Conservation (phyloP, 2,329 filamentous ascomycete genomes). For the Exophiala lecanii-corni region DNA sequence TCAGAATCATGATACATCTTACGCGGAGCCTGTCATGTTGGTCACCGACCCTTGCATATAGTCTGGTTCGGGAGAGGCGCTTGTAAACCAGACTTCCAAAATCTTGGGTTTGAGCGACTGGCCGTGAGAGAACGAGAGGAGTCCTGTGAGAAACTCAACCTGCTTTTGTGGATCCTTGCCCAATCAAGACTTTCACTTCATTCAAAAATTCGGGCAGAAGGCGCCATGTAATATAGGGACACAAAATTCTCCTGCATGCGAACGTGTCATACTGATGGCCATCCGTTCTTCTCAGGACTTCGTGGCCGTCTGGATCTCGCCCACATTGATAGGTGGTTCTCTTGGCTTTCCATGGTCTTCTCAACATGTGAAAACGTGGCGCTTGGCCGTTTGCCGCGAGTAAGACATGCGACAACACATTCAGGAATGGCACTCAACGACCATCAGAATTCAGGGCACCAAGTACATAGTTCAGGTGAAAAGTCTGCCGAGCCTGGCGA, state of each 20-base stretch:
- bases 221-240: constrained; percentile 16
- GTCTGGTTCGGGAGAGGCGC: constrained; percentile 3
- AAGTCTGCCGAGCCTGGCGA: no score
- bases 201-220: constrained; percentile 2
- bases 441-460: no score
- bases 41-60: background rate
- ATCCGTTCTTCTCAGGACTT: constrained; percentile 3
- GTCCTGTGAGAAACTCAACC: constrained; percentile 4
- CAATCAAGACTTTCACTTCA: constrained; percentile 4
- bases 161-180: background rate
- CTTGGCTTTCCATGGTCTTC: background rate
- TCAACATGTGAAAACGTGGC: background rate
- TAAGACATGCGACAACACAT: background rate
- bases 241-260: constrained; percentile 15
- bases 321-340: background rate
- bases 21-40: constrained; percentile 2
- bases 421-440: background rate
- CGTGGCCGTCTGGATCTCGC: background rate
- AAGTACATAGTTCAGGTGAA: no score
- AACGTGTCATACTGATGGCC: constrained; percentile 18
- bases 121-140: background rate
- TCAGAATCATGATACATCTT: constrained; percentile 14
- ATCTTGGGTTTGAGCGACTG: background rate
- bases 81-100: background rate
- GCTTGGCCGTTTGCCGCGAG: background rate